Evolutionary conservation across 2,329 filamentous ascomycete genomes (phyloP).

Genomic region (Salinomyces thailandicus): DNA sequence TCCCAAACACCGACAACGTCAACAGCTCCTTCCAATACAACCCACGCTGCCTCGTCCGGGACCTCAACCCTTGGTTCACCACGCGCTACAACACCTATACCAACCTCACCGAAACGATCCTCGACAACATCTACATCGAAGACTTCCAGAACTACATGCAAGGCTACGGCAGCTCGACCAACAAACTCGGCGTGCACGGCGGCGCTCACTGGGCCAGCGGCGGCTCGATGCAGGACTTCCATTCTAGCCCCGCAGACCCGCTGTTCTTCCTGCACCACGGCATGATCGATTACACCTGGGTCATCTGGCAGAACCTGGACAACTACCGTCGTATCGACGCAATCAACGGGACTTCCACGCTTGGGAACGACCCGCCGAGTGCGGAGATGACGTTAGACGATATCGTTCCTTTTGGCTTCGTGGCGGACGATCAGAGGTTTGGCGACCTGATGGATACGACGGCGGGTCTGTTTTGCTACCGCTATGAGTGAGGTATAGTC

Average conservation of each 20-base stretch:
- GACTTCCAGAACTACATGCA: conserved; percentile 22
- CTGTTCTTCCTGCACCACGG: conserved; percentile 41
- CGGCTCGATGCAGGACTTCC: conserved; percentile 36
- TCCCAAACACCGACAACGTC: conserved; percentile 22
- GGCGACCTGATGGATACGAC: conserved; percentile 24
- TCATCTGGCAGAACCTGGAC: conserved; percentile 42
- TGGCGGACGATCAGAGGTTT: conserved; percentile 16
- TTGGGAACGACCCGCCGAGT: conserved; percentile 34
- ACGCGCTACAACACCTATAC: conserved; percentile 13
- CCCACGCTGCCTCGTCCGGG: conserved; percentile 16
- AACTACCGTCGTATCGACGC: conserved; percentile 27
- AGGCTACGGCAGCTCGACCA: conserved; percentile 19
- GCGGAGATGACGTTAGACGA: conserved; percentile 38
- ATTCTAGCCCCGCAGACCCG: conserved; percentile 37
- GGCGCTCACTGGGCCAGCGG: conserved; percentile 40
- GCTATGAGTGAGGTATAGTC: conserved; percentile 21
- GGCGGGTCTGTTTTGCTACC: conserved; percentile 24
- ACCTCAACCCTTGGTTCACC: conserved; percentile 16
- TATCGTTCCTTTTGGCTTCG: conserved; percentile 26
- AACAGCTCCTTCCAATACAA: conserved; percentile 15
- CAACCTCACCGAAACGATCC: conserved; percentile 17
- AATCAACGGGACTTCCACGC: conserved; percentile 36
- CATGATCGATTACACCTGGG: conserved; percentile 39
- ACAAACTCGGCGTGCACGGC: conserved; percentile 32
- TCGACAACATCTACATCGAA: conserved; percentile 17